phyloP scores from a whole-genome alignment of 208 protist genomes.

The Polymyxa betae region DNA sequence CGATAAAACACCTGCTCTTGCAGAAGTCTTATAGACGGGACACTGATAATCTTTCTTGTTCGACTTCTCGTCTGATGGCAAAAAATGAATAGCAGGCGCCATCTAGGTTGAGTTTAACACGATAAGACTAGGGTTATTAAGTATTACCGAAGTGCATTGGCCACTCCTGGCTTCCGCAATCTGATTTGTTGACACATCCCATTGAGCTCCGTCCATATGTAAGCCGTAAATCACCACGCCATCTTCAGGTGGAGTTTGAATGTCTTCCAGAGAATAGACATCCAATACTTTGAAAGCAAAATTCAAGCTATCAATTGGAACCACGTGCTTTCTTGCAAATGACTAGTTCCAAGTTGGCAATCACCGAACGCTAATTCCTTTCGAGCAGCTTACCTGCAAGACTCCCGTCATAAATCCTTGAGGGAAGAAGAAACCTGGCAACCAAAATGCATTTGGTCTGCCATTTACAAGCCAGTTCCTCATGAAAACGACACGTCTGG shows the following conservation, averaged over 20 bases:
- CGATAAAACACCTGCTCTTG: slow-evolving; percentile 76
- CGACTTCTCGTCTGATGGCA: slow-evolving; percentile 85
- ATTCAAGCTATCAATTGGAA: slow-evolving; percentile 92
- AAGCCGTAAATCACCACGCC: slow-evolving; percentile 95
- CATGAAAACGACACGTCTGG: slow-evolving; percentile 88
- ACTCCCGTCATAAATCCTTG: slow-evolving; percentile 97
- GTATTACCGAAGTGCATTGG: slow-evolving; percentile 50
- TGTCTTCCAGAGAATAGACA: slow-evolving; percentile 68
- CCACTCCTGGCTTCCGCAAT: slow-evolving; percentile 84
- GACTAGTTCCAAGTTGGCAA: slow-evolving; percentile 58
- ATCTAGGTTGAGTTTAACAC: slow-evolving; percentile 50
- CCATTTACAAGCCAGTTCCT: slow-evolving; percentile 87
- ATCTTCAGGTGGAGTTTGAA: slow-evolving; percentile 76
- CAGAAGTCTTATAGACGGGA: slow-evolving; percentile 72
- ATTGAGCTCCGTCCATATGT: slow-evolving; percentile 92
- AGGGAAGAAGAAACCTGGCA: slow-evolving; percentile 96
- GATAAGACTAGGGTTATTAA: too few relatives aligned
- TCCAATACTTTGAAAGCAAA: slow-evolving; percentile 87
- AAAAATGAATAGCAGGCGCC: slow-evolving; percentile 90
- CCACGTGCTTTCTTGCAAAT: slow-evolving; percentile 87
- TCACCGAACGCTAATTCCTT: neutral
- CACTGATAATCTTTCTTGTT: slow-evolving; percentile 78
- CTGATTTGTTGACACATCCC: slow-evolving; percentile 77
- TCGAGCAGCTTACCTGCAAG: slow-evolving; percentile 75
- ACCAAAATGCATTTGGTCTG: slow-evolving; percentile 88